A percentile compares a stretch with the other conserved stretches of the same genome.
Evolutionary conservation across 129 eudicot genomes (phyloP).

Genomic region (Lactuca saligna): DNA sequence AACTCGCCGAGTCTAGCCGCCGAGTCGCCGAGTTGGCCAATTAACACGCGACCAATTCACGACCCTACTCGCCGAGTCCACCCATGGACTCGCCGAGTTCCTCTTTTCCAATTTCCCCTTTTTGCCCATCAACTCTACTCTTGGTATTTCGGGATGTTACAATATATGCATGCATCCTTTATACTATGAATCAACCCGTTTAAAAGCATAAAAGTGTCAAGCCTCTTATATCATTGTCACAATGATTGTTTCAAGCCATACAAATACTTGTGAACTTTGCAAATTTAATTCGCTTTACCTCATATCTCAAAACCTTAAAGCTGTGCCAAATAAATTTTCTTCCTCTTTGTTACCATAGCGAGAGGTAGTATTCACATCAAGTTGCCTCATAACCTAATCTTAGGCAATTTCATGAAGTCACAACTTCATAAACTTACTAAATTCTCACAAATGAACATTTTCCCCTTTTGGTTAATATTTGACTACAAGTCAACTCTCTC

Average conservation of each 20-base stretch:
- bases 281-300: not conserved
- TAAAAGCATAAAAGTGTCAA: not conserved
- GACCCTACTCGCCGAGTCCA: too few species aligned
- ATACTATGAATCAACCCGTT: not conserved
- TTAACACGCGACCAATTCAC: too few species aligned
- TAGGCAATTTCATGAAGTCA: not conserved
- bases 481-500: too few species aligned
- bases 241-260: not conserved
- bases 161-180: not conserved
- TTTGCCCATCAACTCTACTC: too few species aligned
- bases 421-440: too few species aligned
- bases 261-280: not conserved
- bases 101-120: too few species aligned
- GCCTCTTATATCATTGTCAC: not conserved
- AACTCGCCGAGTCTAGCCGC: too few species aligned
- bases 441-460: too few species aligned
- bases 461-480: too few species aligned
- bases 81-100: too few species aligned
- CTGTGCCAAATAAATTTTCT: not conserved
- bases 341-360: not conserved
- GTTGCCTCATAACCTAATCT: not conserved
- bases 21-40: too few species aligned
- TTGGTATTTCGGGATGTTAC: too few species aligned
- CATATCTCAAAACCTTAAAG: not conserved
- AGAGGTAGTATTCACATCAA: not conserved